phyloP scores from a whole-genome alignment of 306 rosid species.

The Lupinus albus region DNA sequence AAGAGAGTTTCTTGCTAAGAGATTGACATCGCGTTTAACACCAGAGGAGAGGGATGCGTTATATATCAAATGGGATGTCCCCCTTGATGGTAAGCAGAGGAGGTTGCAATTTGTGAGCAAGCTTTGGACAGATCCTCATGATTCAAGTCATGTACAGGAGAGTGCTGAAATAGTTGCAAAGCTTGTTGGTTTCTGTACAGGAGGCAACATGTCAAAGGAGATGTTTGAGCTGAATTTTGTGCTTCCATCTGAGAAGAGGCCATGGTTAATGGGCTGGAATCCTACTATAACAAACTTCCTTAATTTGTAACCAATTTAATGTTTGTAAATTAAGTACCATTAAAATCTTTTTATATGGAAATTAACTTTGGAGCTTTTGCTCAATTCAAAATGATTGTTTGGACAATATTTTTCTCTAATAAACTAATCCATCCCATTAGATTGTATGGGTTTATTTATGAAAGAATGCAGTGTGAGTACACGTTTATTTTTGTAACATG shows the following conservation, averaged over 20 bases:
- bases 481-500: background rate
- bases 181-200: slow-evolving; percentile 90
- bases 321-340: slow-evolving; percentile 40
- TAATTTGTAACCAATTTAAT: slow-evolving; percentile 54
- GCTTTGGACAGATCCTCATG: slow-evolving; percentile 90
- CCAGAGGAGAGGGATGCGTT: slow-evolving; percentile 81
- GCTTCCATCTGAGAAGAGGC: slow-evolving; percentile 85
- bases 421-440: slow-evolving; percentile 48
- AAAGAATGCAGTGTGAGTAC: background rate
- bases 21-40: slow-evolving; percentile 74
- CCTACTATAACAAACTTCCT: slow-evolving; percentile 72
- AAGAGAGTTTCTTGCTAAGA: slow-evolving; percentile 93
- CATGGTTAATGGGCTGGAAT: slow-evolving; percentile 93
- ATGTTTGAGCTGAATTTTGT: slow-evolving; percentile 94
- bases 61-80: slow-evolving; percentile 92
- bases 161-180: slow-evolving; percentile 95
- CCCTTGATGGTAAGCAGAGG: slow-evolving; percentile 94
- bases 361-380: slow-evolving; percentile 47
- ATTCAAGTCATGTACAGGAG: slow-evolving; percentile 77
- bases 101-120: slow-evolving; percentile 83
- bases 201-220: slow-evolving; percentile 93
- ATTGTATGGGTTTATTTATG: slow-evolving; percentile 24
- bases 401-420: slow-evolving; percentile 28
- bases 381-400: slow-evolving; percentile 41
- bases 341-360: slow-evolving; percentile 57